phyloP scores from a whole-genome alignment of 192 early-diverging fungal genomes.

The Backusella tarrabulga region DNA sequence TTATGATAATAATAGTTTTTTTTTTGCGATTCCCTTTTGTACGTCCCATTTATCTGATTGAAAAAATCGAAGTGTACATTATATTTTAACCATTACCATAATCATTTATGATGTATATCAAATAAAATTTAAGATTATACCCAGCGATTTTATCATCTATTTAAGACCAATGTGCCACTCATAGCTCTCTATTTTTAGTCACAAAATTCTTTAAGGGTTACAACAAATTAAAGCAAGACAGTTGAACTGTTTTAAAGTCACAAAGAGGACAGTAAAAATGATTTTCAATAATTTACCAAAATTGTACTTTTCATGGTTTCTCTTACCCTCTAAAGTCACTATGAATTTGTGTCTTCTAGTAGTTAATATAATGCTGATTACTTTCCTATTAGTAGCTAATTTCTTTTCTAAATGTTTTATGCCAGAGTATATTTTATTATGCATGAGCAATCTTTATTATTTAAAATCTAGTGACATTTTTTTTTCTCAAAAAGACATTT shows the following conservation, averaged over 20 bases:
- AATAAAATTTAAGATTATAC: background rate
- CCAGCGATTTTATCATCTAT: background rate
- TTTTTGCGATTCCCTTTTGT: background rate
- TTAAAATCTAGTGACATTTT: background rate
- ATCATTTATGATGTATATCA: background rate
- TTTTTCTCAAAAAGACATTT: background rate
- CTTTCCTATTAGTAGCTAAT: too few relatives aligned
- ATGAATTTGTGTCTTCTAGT: too few relatives aligned
- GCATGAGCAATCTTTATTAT: background rate
- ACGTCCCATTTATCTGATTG: background rate
- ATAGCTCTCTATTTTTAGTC: too few relatives aligned
- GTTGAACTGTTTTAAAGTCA: background rate
- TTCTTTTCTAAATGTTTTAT: too few relatives aligned
- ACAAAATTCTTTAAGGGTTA: background rate
- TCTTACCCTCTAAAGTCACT: too few relatives aligned
- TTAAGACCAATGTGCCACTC: too few relatives aligned
- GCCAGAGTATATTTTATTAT: background rate
- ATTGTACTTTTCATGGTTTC: background rate
- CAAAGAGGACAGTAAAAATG: background rate
- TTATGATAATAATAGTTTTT: background rate
- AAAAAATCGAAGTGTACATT: background rate
- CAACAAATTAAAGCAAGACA: too few relatives aligned
- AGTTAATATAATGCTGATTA: too few relatives aligned
- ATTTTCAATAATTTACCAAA: slow-evolving; percentile 4
- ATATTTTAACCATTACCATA: background rate